These are phyloP conservation scores for Wallemia ichthyophaga DNA, from an alignment of 1,284 basidiomycete genomes.

Conservation along the genomic window DNA sequence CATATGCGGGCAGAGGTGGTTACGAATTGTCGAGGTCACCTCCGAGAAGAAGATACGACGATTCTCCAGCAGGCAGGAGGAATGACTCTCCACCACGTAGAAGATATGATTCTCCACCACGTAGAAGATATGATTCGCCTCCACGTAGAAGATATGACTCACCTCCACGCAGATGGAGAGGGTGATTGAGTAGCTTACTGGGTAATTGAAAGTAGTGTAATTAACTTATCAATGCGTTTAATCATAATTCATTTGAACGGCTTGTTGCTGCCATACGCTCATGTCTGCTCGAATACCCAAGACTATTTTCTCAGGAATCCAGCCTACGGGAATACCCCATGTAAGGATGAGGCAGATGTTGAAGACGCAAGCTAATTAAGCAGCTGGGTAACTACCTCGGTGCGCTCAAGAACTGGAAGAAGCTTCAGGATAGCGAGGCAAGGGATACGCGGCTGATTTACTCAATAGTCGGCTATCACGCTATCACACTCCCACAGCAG, in stretches of 20 bases:
- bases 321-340: slow-evolving; percentile 19
- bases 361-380: slow-evolving; percentile 4
- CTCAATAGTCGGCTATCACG: slow-evolving; percentile 73
- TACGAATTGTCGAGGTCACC: neutral
- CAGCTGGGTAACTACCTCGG: slow-evolving; percentile 84
- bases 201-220: too few species aligned
- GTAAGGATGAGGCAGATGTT: slow-evolving; percentile 8
- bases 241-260: too few species aligned
- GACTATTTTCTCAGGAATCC: slow-evolving; percentile 22
- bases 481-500: slow-evolving; percentile 64
- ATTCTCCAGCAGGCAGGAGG: neutral
- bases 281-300: neutral
- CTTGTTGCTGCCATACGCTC: neutral
- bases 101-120: neutral
- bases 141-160: neutral
- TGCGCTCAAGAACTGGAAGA: slow-evolving; percentile 62
- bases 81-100: neutral
- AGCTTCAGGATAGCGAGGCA: slow-evolving; percentile 31
- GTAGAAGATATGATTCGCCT: neutral
- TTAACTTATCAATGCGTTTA: too few species aligned
- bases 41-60: neutral
- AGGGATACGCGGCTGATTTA: slow-evolving; percentile 39
- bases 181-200: too few species aligned
- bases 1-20: neutral
- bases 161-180: neutral